A percentile compares a stretch with the other conserved stretches of the same genome.
Evolutionary conservation across 345 rosid species (phyloP).

Genomic region (Sisymbrium altissimum): DNA sequence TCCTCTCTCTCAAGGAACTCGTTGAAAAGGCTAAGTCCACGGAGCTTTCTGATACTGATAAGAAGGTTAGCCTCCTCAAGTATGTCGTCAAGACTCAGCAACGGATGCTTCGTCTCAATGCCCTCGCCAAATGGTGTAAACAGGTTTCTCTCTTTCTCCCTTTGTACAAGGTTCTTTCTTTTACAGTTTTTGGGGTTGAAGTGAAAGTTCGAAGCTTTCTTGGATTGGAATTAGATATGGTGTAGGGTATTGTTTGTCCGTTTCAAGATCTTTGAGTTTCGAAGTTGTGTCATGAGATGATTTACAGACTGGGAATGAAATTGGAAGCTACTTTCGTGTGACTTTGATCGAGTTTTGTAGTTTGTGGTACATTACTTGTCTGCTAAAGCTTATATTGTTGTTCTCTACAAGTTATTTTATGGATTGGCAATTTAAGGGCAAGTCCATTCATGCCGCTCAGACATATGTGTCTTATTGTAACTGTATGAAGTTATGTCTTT

Average conservation of each 20-base stretch:
- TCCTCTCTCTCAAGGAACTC: constrained; percentile 66
- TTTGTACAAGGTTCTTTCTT: neutral
- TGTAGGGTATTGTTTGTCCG: constrained; percentile 13
- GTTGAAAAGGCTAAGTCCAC: constrained; percentile 69
- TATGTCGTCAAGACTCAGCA: constrained; percentile 80
- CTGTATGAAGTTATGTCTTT: too few species aligned
- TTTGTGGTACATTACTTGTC: too few species aligned
- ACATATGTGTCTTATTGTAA: too few species aligned
- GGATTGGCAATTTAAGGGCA: too few species aligned
- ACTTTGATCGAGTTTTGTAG: neutral
- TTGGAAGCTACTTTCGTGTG: neutral
- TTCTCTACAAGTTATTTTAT: too few species aligned
- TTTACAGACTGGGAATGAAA: neutral
- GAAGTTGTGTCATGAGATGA: too few species aligned
- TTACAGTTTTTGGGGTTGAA: neutral
- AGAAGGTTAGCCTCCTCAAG: constrained; percentile 82
- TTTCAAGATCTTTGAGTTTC: too few species aligned
- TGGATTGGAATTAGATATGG: neutral
- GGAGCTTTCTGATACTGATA: constrained; percentile 76
- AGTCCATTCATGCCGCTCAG: too few species aligned
- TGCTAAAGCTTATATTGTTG: too few species aligned
- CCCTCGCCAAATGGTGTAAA: constrained; percentile 96
- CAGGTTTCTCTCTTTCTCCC: constrained; percentile 51
- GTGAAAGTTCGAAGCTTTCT: constrained; percentile 22
- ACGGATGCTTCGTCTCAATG: constrained; percentile 91